Percentiles rank a stretch among this genome's conserved stretches.
Conservation (phyloP, 2,329 filamentous ascomycete genomes). For the Exophiala lecanii-corni region DNA sequence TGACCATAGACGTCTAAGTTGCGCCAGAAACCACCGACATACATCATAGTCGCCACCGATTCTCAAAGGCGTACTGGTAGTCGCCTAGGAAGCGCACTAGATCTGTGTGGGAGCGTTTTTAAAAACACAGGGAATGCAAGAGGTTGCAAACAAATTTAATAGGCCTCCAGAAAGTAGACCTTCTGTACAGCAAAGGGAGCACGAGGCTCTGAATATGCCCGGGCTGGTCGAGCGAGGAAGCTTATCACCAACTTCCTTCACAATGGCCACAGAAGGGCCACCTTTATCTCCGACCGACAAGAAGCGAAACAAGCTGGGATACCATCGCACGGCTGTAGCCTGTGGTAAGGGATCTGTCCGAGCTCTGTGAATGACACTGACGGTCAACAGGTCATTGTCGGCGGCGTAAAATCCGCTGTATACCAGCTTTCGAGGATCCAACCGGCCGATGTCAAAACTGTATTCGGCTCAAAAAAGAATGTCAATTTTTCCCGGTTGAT, state of each 20-base stretch:
- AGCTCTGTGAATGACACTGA: slow-evolving; percentile 19
- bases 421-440: slow-evolving; percentile 66
- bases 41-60: too few relatives aligned
- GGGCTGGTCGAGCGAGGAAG: slow-evolving; percentile 36
- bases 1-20: too few relatives aligned
- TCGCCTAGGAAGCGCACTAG: too few relatives aligned
- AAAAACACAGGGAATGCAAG: too few relatives aligned
- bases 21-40: too few relatives aligned
- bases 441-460: slow-evolving; percentile 84
- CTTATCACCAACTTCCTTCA: slow-evolving; percentile 47
- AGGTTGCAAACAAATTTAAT: too few relatives aligned
- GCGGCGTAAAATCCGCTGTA: slow-evolving; percentile 86
- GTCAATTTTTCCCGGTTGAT: slow-evolving; percentile 86
- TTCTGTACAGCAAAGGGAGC: background rate
- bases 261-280: slow-evolving; percentile 30
- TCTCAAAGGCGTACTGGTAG: too few relatives aligned
- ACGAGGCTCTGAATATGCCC: slow-evolving; percentile 16
- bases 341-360: slow-evolving; percentile 92
- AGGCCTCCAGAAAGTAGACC: too few relatives aligned
- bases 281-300: slow-evolving; percentile 54
- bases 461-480: slow-evolving; percentile 90
- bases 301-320: slow-evolving; percentile 86
- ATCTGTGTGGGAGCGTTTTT: too few relatives aligned
- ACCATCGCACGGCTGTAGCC: slow-evolving; percentile 90
- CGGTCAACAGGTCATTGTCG: slow-evolving; percentile 72